These are phyloP conservation scores for Aspergillus mulundensis DNA, from an alignment of 495 filamentous ascomycete species.

Conservation along the genomic window DNA sequence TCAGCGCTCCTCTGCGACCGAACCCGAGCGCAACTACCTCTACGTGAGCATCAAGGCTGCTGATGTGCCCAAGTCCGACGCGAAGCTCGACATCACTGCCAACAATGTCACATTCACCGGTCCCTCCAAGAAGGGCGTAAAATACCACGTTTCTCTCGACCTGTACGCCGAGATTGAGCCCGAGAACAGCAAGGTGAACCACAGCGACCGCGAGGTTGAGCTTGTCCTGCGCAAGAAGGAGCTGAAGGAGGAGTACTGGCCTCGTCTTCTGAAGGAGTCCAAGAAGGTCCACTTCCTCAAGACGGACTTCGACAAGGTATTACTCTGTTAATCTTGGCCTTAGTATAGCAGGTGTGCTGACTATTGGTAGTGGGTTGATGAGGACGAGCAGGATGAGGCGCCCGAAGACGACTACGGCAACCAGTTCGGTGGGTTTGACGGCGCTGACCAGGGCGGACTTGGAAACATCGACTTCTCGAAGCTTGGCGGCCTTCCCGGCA, in stretches of 20 bases:
- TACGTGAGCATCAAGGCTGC: slow-evolving; percentile 84
- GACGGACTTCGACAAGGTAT: slow-evolving; percentile 96
- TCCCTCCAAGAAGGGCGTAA: slow-evolving; percentile 72
- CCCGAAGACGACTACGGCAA: slow-evolving; percentile 73
- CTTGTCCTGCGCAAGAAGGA: slow-evolving; percentile 96
- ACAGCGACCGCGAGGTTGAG: slow-evolving; percentile 80
- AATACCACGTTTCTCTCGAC: slow-evolving; percentile 81
- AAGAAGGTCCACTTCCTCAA: slow-evolving; percentile 95
- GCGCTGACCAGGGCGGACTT: slow-evolving; percentile 46
- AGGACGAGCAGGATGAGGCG: slow-evolving; percentile 94
- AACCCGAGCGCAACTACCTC: slow-evolving; percentile 83
- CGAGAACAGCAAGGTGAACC: slow-evolving; percentile 72
- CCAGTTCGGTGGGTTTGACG: slow-evolving; percentile 66
- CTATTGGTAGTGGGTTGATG: slow-evolving; percentile 81
- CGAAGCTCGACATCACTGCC: slow-evolving; percentile 77
- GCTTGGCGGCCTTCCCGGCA: slow-evolving; percentile 56
- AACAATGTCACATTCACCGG: slow-evolving; percentile 77
- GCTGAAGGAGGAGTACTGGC: slow-evolving; percentile 86
- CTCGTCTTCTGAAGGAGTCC: slow-evolving; percentile 80
- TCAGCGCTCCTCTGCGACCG: slow-evolving; percentile 81
- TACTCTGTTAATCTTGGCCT: slow-evolving; percentile 8
- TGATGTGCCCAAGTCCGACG: slow-evolving; percentile 64
- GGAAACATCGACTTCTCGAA: slow-evolving; percentile 82
- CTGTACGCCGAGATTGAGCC: slow-evolving; percentile 90
- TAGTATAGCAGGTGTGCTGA: slow-evolving; percentile 18